Evolutionary conservation across 2,329 filamentous ascomycete species (phyloP).

Genomic region (Ophiocordyceps sinensis): DNA sequence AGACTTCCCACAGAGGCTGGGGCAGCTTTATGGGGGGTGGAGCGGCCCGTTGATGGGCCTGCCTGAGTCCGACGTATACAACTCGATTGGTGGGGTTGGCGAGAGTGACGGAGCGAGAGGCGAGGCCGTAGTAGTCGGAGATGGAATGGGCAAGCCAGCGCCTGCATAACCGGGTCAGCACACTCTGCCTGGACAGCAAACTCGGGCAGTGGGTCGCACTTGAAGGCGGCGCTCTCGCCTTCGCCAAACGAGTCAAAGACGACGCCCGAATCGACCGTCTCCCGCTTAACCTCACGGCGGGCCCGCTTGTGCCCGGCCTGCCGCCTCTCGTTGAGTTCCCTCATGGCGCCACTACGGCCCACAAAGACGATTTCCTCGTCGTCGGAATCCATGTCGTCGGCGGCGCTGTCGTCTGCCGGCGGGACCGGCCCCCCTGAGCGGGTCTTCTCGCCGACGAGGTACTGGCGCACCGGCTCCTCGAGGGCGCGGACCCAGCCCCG

Average conservation of each 20-base stretch:
- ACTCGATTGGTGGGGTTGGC: slow-evolving; percentile 58
- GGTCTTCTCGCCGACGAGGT: slow-evolving; percentile 41
- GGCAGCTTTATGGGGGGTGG: slow-evolving; percentile 29
- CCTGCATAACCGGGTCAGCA: slow-evolving; percentile 25
- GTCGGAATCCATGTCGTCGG: slow-evolving; percentile 28
- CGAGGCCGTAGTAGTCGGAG: slow-evolving; percentile 79
- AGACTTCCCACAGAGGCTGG: slow-evolving; percentile 49
- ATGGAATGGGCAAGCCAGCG: slow-evolving; percentile 91
- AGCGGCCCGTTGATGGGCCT: slow-evolving; percentile 17
- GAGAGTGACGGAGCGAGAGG: slow-evolving; percentile 66
- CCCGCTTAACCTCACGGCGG: slow-evolving; percentile 37
- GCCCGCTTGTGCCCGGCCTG: slow-evolving; percentile 30
- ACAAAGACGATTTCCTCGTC: slow-evolving; percentile 92
- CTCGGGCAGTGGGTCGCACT: slow-evolving; percentile 36
- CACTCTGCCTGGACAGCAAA: neutral
- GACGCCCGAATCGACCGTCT: slow-evolving; percentile 47
- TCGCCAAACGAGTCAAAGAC: slow-evolving; percentile 69
- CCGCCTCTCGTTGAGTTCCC: slow-evolving; percentile 21
- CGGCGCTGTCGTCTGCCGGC: slow-evolving; percentile 11
- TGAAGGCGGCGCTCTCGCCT: slow-evolving; percentile 67
- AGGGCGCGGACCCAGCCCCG: slow-evolving; percentile 69
- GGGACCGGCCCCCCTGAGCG: slow-evolving; percentile 1
- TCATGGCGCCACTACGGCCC: slow-evolving; percentile 50
- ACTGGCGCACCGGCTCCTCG: slow-evolving; percentile 70
- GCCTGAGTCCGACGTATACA: slow-evolving; percentile 67